Base-by-base conservation (phyloP, 495 filamentous ascomycete species). In the Xylaria flabelliformis region DNA sequence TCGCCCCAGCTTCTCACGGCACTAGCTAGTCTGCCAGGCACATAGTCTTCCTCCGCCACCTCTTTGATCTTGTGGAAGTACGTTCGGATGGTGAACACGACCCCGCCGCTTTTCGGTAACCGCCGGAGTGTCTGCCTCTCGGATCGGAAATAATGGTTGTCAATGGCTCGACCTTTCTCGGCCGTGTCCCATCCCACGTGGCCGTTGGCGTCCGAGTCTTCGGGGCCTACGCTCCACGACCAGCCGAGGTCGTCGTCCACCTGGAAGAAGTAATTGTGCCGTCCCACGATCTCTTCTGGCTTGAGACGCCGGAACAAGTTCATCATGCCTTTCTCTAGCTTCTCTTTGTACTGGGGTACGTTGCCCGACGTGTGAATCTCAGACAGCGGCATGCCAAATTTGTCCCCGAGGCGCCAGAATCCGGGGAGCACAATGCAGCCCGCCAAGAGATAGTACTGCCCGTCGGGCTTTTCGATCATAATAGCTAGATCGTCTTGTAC, bases 401-500 rank as follows among this genome's bases (percentile, higher is more conserved):
- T 97, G 76, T 97, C 93, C 64, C 87, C 83, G 7, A 97, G 87
- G 9, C 93, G 89, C 94, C 94, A 97, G 83, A 97, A 97, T 0
- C 94, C 94, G 0, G 94, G 88, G 0, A 97, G 85, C 12, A 97
- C 85, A 65, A 96, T 91, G 7, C 91, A 86, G 15, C 94, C 94
- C 3, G 93, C 93, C 1, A 94, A 85, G 1, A 97, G 88, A 80
- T 95, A 93, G 82, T 97, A 97, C 79, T 95, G 90, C 32, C 93
- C 91, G 76, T 97, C 92, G 2, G 83, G 78, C 39, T 83, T 85
- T 79, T 97, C 93, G 75, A 97, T 85, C 94, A 97, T 97, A 29
- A 97, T 86, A 1, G 93, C 93, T 0, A 97, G 82, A 77, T 97
- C 94, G 77, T 97, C 94, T 83, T 97, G 94, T 26, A 93, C 83